Conservation (phyloP, 768 basidiomycete species). For the Holtermannia corniformis region DNA sequence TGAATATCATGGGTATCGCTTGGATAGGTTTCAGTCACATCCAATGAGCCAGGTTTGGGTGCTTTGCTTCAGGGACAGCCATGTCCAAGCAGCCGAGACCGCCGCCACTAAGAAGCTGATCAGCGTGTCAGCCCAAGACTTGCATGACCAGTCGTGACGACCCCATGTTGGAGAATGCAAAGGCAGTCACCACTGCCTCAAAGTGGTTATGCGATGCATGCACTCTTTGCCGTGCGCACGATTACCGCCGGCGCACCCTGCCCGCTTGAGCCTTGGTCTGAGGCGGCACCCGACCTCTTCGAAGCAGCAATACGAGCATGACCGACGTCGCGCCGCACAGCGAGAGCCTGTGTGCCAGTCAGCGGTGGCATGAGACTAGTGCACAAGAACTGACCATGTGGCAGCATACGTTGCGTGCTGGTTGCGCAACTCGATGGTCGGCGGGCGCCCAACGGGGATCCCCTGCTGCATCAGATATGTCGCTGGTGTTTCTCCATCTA, state of each 20-base stretch:
- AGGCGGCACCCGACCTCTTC: conserved; percentile 2
- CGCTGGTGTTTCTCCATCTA: conserved; percentile 56
- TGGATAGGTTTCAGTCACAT: too few species aligned
- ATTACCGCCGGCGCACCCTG: background rate
- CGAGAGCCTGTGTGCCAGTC: conserved; percentile 58
- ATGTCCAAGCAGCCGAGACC: too few species aligned
- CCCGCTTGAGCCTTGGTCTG: background rate
- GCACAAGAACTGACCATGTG: conserved; percentile 60
- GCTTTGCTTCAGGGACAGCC: too few species aligned
- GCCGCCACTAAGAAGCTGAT: too few species aligned
- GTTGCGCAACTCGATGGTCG: conserved; percentile 80
- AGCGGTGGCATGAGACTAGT: background rate
- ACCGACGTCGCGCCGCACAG: conserved; percentile 71
- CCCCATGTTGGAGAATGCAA: too few species aligned
- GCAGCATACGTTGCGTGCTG: conserved; percentile 89
- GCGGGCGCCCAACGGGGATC: conserved; percentile 71
- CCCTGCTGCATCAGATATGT: conserved; percentile 49
- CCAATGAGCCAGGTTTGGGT: too few species aligned
- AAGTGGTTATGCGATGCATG: too few species aligned
- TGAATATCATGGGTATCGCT: too few species aligned
- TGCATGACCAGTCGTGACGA: too few species aligned
- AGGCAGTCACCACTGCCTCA: too few species aligned
- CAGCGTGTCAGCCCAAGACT: too few species aligned
- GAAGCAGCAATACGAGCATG: conserved; percentile 48
- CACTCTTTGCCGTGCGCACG: too few species aligned